A percentile compares a stretch with the other conserved stretches of the same genome.
Evolutionary conservation across 108 stramenopile species (phyloP).

Genomic region (Mediolabrus comicus): DNA sequence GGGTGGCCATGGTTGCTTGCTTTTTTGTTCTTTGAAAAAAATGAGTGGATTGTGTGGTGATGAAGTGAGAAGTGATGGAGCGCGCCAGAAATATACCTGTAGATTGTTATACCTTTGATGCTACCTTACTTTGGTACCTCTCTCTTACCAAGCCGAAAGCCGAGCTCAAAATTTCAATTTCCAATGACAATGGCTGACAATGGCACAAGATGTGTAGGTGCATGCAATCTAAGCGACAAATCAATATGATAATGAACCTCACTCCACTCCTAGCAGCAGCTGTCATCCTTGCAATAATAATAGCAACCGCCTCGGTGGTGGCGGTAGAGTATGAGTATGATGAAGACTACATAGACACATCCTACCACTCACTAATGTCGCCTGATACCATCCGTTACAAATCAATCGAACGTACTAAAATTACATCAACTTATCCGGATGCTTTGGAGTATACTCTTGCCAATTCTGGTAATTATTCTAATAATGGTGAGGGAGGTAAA

Average conservation of each 20-base stretch:
- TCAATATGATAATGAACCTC: too few relatives aligned
- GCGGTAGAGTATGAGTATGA: neutral
- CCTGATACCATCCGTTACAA: neutral
- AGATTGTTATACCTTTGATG: too few relatives aligned
- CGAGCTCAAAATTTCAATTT: too few relatives aligned
- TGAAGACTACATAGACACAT: neutral
- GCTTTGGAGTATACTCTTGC: neutral
- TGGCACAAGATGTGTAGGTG: too few relatives aligned
- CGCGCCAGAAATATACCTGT: too few relatives aligned
- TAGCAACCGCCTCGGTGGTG: neutral
- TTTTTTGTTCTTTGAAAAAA: neutral
- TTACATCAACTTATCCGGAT: neutral
- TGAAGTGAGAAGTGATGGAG: too few relatives aligned
- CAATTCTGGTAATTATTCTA: neutral
- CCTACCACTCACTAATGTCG: neutral
- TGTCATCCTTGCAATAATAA: neutral
- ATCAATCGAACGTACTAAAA: neutral
- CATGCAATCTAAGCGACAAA: too few relatives aligned
- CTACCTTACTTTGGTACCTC: too few relatives aligned
- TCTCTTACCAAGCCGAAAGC: too few relatives aligned
- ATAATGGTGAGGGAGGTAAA: too few relatives aligned
- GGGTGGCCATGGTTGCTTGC: neutral
- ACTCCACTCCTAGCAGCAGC: neutral
- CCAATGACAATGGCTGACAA: too few relatives aligned
- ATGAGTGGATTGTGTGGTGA: neutral